These are phyloP conservation scores for Parietichytrium sp. DNA, from an alignment of 108 stramenopile species.

Conservation along the genomic window DNA sequence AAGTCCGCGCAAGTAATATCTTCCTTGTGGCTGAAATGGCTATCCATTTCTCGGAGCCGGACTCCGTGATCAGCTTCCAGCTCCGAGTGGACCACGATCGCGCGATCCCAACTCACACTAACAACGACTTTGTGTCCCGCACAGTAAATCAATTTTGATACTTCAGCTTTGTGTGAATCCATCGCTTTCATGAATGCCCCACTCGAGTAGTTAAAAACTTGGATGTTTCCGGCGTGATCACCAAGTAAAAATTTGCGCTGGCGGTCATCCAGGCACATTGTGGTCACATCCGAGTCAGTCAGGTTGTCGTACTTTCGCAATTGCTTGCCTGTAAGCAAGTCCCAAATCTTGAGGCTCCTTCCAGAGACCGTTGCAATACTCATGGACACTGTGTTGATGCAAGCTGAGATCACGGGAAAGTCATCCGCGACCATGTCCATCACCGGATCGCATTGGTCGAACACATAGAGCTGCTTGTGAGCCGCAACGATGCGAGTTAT, in stretches of 20 bases:
- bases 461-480: conserved; percentile 53
- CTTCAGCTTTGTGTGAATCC: conserved; percentile 43
- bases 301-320: conserved; percentile 43
- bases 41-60: conserved; percentile 44
- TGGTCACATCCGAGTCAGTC: conserved; percentile 46
- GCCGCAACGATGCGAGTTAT: conserved; percentile 52
- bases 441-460: conserved; percentile 56
- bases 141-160: conserved; percentile 41
- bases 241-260: conserved; percentile 57
- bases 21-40: conserved; percentile 35
- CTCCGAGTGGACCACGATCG: conserved; percentile 45
- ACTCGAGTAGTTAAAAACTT: conserved; percentile 57
- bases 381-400: conserved; percentile 51
- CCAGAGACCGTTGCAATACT: conserved; percentile 52
- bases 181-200: conserved; percentile 60
- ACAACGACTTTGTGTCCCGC: conserved; percentile 46
- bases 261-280: conserved; percentile 56
- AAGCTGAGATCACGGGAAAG: conserved; percentile 49
- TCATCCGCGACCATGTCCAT: conserved; percentile 60
- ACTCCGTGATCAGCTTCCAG: conserved; percentile 39
- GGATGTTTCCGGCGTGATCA: conserved; percentile 46
- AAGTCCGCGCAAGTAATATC: conserved; percentile 49
- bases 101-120: conserved; percentile 45
- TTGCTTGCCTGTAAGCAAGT: conserved; percentile 52
- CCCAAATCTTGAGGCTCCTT: conserved; percentile 54